These are phyloP conservation scores for Quercus cerris DNA, from an alignment of 306 rosid genomes.

Conservation along the genomic window DNA sequence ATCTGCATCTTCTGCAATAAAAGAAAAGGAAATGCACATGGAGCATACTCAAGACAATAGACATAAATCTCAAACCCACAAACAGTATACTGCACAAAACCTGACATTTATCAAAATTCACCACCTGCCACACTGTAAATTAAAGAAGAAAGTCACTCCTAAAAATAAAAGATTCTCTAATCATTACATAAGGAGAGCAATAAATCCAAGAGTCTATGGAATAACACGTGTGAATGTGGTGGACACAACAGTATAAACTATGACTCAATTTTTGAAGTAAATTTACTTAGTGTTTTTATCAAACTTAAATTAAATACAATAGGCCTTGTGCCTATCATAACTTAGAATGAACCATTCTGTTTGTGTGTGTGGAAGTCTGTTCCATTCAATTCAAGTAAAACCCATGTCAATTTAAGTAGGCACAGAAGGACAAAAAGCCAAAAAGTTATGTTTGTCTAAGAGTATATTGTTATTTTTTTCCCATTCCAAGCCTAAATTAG, in stretches of 20 bases:
- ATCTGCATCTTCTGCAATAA: conserved; percentile 45
- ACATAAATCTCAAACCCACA: neutral
- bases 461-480: neutral
- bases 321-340: neutral
- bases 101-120: neutral
- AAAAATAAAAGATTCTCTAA: neutral
- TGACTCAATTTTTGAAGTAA: neutral
- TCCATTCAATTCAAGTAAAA: neutral
- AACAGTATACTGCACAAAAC: neutral
- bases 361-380: neutral
- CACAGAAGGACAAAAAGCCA: neutral
- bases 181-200: neutral
- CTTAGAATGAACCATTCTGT: neutral
- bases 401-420: neutral
- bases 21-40: neutral
- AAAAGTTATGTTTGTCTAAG: neutral
- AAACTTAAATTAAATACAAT: neutral
- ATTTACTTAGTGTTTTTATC: neutral
- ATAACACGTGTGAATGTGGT: neutral
- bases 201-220: neutral
- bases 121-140: neutral
- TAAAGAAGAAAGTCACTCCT: neutral
- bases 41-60: neutral
- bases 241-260: neutral
- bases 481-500: neutral